phyloP scores from a whole-genome alignment of 768 basidiomycete genomes.

The Boletus subparvulus region DNA sequence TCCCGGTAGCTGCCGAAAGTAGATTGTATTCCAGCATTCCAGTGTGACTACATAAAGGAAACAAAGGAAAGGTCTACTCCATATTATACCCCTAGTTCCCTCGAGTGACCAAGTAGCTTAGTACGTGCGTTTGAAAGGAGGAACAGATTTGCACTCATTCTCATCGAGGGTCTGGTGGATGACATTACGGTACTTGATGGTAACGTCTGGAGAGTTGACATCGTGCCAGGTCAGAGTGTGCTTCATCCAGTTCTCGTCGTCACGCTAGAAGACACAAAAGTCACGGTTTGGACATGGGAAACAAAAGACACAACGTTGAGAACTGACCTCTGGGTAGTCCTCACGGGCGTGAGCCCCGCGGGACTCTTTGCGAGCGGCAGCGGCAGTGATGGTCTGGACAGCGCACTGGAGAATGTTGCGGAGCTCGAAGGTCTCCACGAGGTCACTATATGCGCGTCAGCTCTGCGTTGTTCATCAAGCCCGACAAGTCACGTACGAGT shows the following conservation, averaged over 20 bases:
- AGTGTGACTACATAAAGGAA: constrained; percentile 7
- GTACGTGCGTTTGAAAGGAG: constrained; percentile 97
- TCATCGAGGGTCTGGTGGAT: constrained; percentile 88
- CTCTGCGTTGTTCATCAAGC: constrained; percentile 2
- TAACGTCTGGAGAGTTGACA: constrained; percentile 72
- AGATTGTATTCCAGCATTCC: constrained; percentile 12
- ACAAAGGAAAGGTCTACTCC: constrained; percentile 2
- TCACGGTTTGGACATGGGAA: neutral
- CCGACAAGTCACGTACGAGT: constrained; percentile 65
- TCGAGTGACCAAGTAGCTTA: constrained; percentile 31
- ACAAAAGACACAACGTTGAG: neutral
- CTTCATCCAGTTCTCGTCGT: constrained; percentile 94
- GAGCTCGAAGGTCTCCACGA: constrained; percentile 95
- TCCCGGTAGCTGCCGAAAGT: neutral
- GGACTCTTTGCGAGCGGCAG: constrained; percentile 93
- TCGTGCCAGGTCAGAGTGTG: constrained; percentile 94
- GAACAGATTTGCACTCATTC: constrained; percentile 94
- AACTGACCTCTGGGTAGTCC: constrained; percentile 86
- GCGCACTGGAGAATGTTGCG: constrained; percentile 95
- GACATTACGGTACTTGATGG: constrained; percentile 86
- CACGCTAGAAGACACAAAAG: constrained; percentile 55
- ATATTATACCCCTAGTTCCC: constrained; percentile 4
- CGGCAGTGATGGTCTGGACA: constrained; percentile 91
- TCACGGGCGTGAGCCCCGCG: constrained; percentile 99
- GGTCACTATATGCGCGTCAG: constrained; percentile 57